Conservation (phyloP, 768 basidiomycete species). For the Tubosaeta sp. region DNA sequence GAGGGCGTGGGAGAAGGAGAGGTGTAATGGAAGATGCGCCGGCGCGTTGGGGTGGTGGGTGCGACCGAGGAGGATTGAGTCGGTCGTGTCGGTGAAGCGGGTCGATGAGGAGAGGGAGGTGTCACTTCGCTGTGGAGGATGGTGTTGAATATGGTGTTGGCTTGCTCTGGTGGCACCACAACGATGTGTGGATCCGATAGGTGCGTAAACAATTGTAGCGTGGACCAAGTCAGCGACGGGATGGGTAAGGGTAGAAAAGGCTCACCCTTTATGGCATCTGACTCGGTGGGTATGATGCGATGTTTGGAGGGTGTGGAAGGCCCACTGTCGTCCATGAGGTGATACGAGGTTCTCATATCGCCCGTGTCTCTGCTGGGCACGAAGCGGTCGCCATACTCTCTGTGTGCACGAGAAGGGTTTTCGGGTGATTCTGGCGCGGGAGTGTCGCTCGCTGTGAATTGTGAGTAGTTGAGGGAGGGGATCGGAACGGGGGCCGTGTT, state of each 20-base stretch:
- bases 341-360: constrained; percentile 59
- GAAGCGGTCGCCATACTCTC: constrained; percentile 56
- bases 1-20: constrained; percentile 57
- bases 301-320: constrained; percentile 58
- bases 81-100: constrained; percentile 59
- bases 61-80: constrained; percentile 34
- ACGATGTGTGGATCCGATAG: constrained; percentile 11
- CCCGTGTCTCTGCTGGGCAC: constrained; percentile 57
- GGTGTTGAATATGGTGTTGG: constrained; percentile 75
- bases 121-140: constrained; percentile 77
- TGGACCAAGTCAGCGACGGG: neutral
- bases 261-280: constrained; percentile 72
- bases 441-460: constrained; percentile 49
- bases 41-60: constrained; percentile 44
- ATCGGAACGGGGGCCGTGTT: constrained; percentile 40
- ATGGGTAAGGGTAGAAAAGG: constrained; percentile 1
- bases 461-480: constrained; percentile 51
- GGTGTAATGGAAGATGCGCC: constrained; percentile 66
- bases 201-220: constrained; percentile 2
- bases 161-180: constrained; percentile 55
- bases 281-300: constrained; percentile 62
- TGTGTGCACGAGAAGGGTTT: constrained; percentile 29
- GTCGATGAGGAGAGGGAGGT: constrained; percentile 58
- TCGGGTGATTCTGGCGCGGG: constrained; percentile 41
- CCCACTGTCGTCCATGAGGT: constrained; percentile 52